Conservation (phyloP, 1,284 basidiomycete species). For the Boletus smithii region DNA sequence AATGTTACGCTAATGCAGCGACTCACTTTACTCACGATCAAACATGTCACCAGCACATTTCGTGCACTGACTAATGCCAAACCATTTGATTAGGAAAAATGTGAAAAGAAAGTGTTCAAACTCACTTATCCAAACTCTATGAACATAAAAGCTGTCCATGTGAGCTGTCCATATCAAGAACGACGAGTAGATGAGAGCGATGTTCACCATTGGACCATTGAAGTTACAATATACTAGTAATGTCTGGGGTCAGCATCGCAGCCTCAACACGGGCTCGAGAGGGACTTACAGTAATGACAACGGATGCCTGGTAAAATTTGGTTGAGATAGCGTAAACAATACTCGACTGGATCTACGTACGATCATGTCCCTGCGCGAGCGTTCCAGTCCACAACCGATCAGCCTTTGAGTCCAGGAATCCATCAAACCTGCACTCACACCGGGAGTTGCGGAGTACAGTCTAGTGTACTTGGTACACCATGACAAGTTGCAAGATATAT, state of each 20-base stretch:
- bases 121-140: conserved; percentile 20
- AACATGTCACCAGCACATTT: conserved; percentile 6
- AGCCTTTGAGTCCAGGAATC: neutral
- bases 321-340: neutral
- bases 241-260: neutral
- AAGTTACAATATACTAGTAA: conserved; percentile 3
- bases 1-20: neutral
- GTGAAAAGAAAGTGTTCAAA: neutral
- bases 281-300: conserved; percentile 9
- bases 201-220: conserved; percentile 16
- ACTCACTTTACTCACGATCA: conserved; percentile 4
- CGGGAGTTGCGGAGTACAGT: neutral
- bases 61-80: conserved; percentile 6
- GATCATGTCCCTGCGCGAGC: conserved; percentile 4
- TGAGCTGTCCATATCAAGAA: neutral
- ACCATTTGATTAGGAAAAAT: neutral
- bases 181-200: fast-evolving
- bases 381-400: neutral
- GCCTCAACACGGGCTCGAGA: neutral
- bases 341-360: neutral
- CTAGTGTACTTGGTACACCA: neutral
- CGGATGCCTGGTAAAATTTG: neutral
- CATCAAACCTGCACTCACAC: conserved; percentile 5
- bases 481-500: conserved; percentile 1
- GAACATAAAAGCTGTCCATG: conserved; percentile 13